phyloP scores from a whole-genome alignment of 805 yeast genomes.

The fission yeast (Schizosaccharomyces pombe) region DNA sequence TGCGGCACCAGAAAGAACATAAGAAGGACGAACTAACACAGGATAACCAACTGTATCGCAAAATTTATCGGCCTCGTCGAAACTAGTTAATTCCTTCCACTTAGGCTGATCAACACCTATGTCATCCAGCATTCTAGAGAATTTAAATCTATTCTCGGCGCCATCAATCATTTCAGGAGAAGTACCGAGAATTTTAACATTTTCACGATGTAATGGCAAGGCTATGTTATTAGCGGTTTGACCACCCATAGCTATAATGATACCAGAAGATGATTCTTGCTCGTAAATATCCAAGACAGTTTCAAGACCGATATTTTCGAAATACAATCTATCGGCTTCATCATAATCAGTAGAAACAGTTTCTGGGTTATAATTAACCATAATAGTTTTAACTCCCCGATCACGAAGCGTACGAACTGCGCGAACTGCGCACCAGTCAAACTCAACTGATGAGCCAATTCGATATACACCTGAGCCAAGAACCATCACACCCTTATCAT shows the following conservation, averaged over 20 bases:
- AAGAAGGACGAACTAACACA: slow-evolving; percentile 90
- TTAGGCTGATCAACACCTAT: slow-evolving; percentile 90
- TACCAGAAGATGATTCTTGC: slow-evolving; percentile 70
- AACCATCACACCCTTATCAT: slow-evolving; percentile 81
- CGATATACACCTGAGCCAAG: slow-evolving; percentile 98
- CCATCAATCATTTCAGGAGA: slow-evolving; percentile 83
- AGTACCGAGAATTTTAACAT: slow-evolving; percentile 81
- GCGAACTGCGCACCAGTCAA: slow-evolving; percentile 98
- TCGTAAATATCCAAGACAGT: slow-evolving; percentile 94
- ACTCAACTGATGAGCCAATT: slow-evolving; percentile 94
- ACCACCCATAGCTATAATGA: slow-evolving; percentile 91
- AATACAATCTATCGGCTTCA: slow-evolving; percentile 90
- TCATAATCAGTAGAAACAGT: slow-evolving; percentile 96
- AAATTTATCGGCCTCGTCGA: slow-evolving; percentile 63
- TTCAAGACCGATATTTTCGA: slow-evolving; percentile 85
- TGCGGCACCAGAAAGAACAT: slow-evolving; percentile 94
- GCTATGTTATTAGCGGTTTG: slow-evolving; percentile 97
- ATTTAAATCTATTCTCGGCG: slow-evolving; percentile 97
- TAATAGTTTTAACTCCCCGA: slow-evolving; percentile 68
- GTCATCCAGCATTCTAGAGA: slow-evolving; percentile 78
- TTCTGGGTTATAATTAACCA: slow-evolving; percentile 96
- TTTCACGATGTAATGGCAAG: slow-evolving; percentile 48
- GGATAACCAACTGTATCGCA: slow-evolving; percentile 81
- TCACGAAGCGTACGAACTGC: slow-evolving; percentile 85
- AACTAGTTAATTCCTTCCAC: slow-evolving; percentile 84